These are phyloP conservation scores for Sinapis alba DNA, from an alignment of 441 rosid genomes.

Conservation along the genomic window DNA sequence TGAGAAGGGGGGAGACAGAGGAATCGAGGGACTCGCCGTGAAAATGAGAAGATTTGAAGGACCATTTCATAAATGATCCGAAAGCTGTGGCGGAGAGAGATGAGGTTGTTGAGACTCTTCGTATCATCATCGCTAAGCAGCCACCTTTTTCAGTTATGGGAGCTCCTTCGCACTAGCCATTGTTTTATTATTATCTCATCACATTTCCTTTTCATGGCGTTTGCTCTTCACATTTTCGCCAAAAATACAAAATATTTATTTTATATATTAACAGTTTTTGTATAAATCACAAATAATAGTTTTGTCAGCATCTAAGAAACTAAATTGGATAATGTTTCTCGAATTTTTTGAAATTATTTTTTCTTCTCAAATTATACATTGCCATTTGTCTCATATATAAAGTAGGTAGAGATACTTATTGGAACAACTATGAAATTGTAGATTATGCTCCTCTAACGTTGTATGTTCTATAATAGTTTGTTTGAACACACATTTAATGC, in stretches of 20 bases:
- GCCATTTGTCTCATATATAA: neutral
- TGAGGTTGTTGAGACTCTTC: constrained; percentile 44
- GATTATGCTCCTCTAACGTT: neutral
- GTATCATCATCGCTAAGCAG: constrained; percentile 10
- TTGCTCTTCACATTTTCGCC: neutral
- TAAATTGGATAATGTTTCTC: neutral
- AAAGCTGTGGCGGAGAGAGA: constrained; percentile 42
- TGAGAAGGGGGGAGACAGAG: constrained; percentile 50
- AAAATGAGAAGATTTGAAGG: constrained; percentile 46
- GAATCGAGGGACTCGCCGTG: constrained; percentile 52
- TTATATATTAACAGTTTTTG: neutral
- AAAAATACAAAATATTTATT: neutral
- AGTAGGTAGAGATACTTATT: neutral
- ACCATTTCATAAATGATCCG: constrained; percentile 53
- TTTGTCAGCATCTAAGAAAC: neutral
- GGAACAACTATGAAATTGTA: neutral
- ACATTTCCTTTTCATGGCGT: neutral
- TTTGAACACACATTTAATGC: neutral
- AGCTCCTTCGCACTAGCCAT: neutral
- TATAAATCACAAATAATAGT: neutral
- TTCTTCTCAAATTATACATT: neutral
- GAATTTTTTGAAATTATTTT: neutral
- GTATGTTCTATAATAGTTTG: neutral
- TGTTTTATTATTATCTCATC: neutral
- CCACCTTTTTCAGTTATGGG: neutral